phyloP scores from a whole-genome alignment of 2,329 filamentous ascomycete genomes.

The Aspergillaceae sp. region DNA sequence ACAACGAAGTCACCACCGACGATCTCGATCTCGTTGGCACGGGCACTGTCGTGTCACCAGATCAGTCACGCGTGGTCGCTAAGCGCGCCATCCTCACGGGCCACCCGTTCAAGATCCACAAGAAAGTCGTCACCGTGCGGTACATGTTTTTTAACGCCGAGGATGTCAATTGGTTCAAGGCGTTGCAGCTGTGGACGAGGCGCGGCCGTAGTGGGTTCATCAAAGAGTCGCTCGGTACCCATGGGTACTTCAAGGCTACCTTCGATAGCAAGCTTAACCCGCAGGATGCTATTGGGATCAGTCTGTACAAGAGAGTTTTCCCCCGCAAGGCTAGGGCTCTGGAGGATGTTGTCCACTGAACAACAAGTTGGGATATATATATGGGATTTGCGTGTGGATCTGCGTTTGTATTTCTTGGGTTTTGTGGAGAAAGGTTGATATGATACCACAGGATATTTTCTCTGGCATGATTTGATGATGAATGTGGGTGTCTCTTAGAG shows the following conservation, averaged over 20 bases:
- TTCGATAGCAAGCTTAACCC: constrained; percentile 96
- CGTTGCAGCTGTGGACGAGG: constrained; percentile 87
- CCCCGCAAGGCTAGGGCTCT: constrained; percentile 57
- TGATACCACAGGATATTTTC: constrained; percentile 19
- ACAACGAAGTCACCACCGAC: constrained; percentile 35
- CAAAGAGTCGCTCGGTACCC: constrained; percentile 89
- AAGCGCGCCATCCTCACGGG: constrained; percentile 92
- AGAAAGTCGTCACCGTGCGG: constrained; percentile 88
- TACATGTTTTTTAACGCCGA: constrained; percentile 99
- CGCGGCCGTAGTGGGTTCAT: constrained; percentile 80
- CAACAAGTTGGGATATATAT: background rate
- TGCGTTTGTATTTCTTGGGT: background rate
- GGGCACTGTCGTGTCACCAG: constrained; percentile 73
- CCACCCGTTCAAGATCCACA: constrained; percentile 98
- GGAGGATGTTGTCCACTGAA: constrained; percentile 23
- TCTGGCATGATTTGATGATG: constrained; percentile 16
- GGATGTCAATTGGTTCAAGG: constrained; percentile 97
- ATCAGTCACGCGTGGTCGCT: constrained; percentile 69
- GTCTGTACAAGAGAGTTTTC: constrained; percentile 77
- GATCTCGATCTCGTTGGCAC: constrained; percentile 68
- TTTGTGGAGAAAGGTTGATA: constrained; percentile 16
- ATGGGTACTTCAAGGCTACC: constrained; percentile 99
- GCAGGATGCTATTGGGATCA: constrained; percentile 86
- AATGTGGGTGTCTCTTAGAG: constrained; percentile 8
- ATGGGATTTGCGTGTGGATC: background rate